Percentiles rank a stretch among this genome's conserved stretches.
phyloP scores from a whole-genome alignment of 2,329 filamentous ascomycete genomes.

The Beauveria scarabaeidicola region DNA sequence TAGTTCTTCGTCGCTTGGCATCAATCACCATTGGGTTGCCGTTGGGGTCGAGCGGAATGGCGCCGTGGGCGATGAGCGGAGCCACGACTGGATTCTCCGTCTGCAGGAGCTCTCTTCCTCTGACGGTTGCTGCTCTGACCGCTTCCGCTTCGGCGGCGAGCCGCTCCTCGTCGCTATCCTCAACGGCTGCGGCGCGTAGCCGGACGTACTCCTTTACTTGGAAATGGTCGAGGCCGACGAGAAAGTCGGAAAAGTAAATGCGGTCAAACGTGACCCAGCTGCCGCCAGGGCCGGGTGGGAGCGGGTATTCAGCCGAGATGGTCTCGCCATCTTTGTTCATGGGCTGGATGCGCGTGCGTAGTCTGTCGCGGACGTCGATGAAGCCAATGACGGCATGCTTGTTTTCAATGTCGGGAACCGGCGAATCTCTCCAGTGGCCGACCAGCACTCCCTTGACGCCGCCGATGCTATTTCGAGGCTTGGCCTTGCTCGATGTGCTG shows the following conservation, averaged over 20 bases:
- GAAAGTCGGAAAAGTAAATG: constrained; percentile 49
- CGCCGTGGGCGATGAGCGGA: constrained; percentile 42
- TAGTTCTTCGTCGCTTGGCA: constrained; percentile 39
- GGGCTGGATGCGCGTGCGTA: constrained; percentile 50
- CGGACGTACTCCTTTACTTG: constrained; percentile 57
- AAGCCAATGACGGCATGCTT: constrained; percentile 56
- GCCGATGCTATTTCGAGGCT: constrained; percentile 21
- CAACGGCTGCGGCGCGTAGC: constrained; percentile 33
- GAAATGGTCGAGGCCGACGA: constrained; percentile 46
- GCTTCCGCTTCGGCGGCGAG: constrained; percentile 33
- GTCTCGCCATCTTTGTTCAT: constrained; percentile 39
- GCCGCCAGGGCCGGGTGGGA: constrained; percentile 51
- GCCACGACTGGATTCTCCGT: constrained; percentile 34
- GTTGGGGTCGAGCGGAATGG: constrained; percentile 34
- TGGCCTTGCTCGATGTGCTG: constrained; percentile 18
- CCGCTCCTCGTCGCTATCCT: constrained; percentile 31
- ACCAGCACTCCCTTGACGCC: constrained; percentile 41
- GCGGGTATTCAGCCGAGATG: constrained; percentile 36
- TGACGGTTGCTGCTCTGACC: constrained; percentile 37
- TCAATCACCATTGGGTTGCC: neutral
- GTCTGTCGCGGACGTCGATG: constrained; percentile 51
- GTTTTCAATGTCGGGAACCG: constrained; percentile 35
- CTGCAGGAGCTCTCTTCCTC: constrained; percentile 34
- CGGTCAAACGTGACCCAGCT: constrained; percentile 58
- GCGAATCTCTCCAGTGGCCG: constrained; percentile 54